Percentiles rank a stretch among this genome's conserved stretches.
phyloP scores from a whole-genome alignment of 2,329 filamentous ascomycete species.

The Botrytis fragariae region DNA sequence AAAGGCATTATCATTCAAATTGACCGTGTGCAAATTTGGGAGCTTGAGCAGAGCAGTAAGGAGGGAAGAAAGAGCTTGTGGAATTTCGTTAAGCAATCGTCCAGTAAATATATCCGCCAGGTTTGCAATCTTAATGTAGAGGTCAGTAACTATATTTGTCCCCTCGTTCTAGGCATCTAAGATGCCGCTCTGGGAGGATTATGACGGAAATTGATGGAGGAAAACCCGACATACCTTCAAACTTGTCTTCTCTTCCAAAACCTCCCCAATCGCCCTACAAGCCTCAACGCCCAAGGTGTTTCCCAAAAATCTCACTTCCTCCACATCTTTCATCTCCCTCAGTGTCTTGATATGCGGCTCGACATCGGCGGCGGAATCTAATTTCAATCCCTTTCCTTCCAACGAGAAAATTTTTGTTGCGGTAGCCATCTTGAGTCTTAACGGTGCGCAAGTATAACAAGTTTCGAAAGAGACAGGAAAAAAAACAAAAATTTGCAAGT shows the following conservation, averaged over 20 bases:
- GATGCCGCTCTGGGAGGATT: not conserved
- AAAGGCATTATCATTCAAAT: slow-evolving; percentile 97
- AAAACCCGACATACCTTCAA: slow-evolving; percentile 57
- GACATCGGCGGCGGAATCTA: slow-evolving; percentile 83
- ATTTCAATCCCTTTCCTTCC: slow-evolving; percentile 87
- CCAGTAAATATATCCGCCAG: slow-evolving; percentile 97
- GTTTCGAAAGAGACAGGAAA: slow-evolving; percentile 21
- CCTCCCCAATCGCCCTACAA: slow-evolving; percentile 78
- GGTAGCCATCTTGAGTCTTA: slow-evolving; percentile 46
- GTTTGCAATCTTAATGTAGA: slow-evolving; percentile 65
- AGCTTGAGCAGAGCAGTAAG: slow-evolving; percentile 84
- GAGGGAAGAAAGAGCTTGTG: slow-evolving; percentile 79
- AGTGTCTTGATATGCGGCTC: slow-evolving; percentile 79
- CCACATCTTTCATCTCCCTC: slow-evolving; percentile 67
- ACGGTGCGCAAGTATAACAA: slow-evolving; percentile 36
- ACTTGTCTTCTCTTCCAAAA: slow-evolving; percentile 79
- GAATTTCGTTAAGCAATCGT: slow-evolving; percentile 89
- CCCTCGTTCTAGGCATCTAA: not conserved
- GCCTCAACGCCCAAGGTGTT: slow-evolving; percentile 92
- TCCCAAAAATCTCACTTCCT: slow-evolving; percentile 82
- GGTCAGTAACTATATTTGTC: slow-evolving; percentile 1
- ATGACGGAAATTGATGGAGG: not conserved
- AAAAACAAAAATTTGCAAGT: slow-evolving; percentile 17
- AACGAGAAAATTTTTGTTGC: slow-evolving; percentile 76
- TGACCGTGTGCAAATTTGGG: slow-evolving; percentile 82